Percentiles rank a stretch among this genome's conserved stretches.
Evolutionary conservation across 306 rosid genomes (phyloP).

Genomic region (Carpinus fangiana): DNA sequence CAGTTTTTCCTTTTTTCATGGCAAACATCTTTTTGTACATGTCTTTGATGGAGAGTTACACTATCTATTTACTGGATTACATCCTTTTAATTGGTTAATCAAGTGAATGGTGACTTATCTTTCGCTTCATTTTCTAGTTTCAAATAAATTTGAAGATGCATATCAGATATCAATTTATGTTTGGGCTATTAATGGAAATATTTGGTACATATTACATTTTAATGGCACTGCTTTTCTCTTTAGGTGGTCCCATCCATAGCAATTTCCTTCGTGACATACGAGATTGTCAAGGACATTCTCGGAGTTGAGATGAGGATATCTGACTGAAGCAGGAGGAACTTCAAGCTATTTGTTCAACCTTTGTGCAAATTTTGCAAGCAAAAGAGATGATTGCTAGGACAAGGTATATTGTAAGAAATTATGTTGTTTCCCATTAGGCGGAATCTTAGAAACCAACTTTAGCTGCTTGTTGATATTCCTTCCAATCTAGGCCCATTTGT

Average conservation of each 20-base stretch:
- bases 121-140: background rate
- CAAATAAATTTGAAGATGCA: background rate
- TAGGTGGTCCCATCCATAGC: constrained; percentile 84
- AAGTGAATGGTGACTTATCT: background rate
- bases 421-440: constrained; percentile 5
- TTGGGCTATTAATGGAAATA: background rate
- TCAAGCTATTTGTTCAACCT: constrained; percentile 8
- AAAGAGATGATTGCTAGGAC: constrained; percentile 15
- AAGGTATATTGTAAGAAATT: constrained; percentile 19
- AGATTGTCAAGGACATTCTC: constrained; percentile 60
- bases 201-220: background rate
- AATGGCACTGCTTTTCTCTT: constrained; percentile 16
- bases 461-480: constrained; percentile 8
- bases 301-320: constrained; percentile 72
- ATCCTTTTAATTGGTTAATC: background rate
- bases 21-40: background rate
- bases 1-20: background rate
- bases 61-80: background rate
- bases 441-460: constrained; percentile 19
- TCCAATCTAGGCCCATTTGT: constrained; percentile 10
- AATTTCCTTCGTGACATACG: constrained; percentile 67
- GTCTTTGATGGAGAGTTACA: background rate
- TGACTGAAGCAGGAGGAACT: constrained; percentile 37
- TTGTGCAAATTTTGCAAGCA: constrained; percentile 6
- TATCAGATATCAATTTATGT: background rate